Evolutionary conservation across 768 basidiomycete genomes (phyloP), one percentile per base, ranked within the genome.

Genomic region (Termitomyces sp.): DNA sequence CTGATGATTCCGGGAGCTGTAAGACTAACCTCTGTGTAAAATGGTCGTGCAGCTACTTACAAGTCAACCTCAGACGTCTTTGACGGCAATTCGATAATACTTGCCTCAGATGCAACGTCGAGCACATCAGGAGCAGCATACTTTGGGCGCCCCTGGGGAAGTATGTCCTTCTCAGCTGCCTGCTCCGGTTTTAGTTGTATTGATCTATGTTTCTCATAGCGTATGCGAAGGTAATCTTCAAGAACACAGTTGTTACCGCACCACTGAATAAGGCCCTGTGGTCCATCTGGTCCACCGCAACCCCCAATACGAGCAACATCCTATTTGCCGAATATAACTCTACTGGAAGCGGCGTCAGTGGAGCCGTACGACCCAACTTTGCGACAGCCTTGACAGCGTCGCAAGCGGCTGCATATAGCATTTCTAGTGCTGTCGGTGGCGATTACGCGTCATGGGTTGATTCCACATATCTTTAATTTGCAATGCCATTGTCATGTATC

Each of bases 161-260:
- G 75, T 77, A 57, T 55, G 73, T 62, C 31, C 34, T 46, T 34
- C 39, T 50, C 52, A 51, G 36, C 20, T 22, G 57, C 37, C 26
- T n/a, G 27, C 26, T 24, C 53, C 9, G 26, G 18, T 41, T 13
- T 52, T 6, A 18, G 31, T 8, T 34, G 20, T 32, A n/a, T 22
- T 37, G n/a, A 41, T 4, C n/a, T 12, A 53, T 53, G 2, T 2
- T 20, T 27, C 4, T 53, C 31, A 29, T 26, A 75, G 78, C 74
- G 59, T 79, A 66, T 42, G 76, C 78, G 9, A 78, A 78, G 63
- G 79, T 82, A 12, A 73, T 80, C 41, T 80, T 76, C 71, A 76
- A 77, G 47, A 77, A 75, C 61, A 80, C 78, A 0, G 60, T 71
- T 34, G 64, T 82, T 27, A 72, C 64, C 1, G 72, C 71, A 2